Evolutionary conservation across 2,329 filamentous ascomycete species (phyloP).

Genomic region (Dothiorella sarmentorum): DNA sequence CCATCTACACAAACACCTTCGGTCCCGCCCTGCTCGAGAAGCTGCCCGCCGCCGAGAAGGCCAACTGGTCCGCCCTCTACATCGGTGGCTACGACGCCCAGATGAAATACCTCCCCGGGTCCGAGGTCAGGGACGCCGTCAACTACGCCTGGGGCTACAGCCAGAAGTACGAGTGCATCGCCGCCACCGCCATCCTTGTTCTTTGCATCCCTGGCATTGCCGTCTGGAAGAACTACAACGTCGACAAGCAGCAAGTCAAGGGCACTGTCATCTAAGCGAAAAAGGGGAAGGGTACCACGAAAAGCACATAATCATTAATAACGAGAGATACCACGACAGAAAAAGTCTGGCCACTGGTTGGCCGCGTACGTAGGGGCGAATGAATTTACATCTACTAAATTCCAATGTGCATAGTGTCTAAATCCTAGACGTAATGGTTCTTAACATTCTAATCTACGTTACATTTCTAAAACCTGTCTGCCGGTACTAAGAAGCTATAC

Average conservation of each 20-base stretch:
- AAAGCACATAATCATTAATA: not conserved
- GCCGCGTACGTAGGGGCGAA: too few species aligned
- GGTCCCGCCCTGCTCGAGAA: slow-evolving; percentile 45
- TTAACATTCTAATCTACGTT: too few species aligned
- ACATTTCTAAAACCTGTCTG: too few species aligned
- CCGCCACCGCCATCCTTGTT: slow-evolving; percentile 15
- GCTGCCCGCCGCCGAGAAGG: slow-evolving; percentile 46
- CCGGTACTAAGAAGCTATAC: too few species aligned
- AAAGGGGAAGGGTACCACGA: too few species aligned
- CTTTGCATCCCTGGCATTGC: slow-evolving; percentile 13
- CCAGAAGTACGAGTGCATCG: slow-evolving; percentile 33
- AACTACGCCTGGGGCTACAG: slow-evolving; percentile 35
- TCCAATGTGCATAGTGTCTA: too few species aligned
- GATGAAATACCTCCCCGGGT: slow-evolving; percentile 51
- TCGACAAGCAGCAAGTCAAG: slow-evolving; percentile 20
- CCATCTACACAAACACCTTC: slow-evolving; percentile 63
- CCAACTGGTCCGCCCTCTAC: slow-evolving; percentile 44
- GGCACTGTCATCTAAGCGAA: slow-evolving; percentile 19
- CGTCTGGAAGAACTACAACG: slow-evolving; percentile 17
- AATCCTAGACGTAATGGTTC: too few species aligned
- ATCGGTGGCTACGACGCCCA: slow-evolving; percentile 51
- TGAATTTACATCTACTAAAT: too few species aligned
- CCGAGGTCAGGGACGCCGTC: slow-evolving; percentile 45
- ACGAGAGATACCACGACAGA: not conserved
- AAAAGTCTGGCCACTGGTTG: too few species aligned